A percentile compares a stretch with the other conserved stretches of the same genome.
These are phyloP conservation scores for Phanerochaete sordida DNA, from an alignment of 768 basidiomycete species.

Conservation along the genomic window DNA sequence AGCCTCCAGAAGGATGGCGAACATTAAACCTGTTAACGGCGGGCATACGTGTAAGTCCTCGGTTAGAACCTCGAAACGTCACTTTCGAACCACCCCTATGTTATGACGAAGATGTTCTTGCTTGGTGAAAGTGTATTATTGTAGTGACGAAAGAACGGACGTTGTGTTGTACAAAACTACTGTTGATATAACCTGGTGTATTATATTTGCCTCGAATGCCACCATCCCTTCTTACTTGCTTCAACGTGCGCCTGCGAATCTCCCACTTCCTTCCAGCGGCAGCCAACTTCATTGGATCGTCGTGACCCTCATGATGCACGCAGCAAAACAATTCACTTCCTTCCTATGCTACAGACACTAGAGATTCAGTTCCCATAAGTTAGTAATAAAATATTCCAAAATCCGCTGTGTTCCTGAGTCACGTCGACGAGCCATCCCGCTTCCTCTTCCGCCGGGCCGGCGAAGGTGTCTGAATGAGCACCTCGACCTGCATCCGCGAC, in stretches of 20 bases:
- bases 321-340: too few relatives aligned
- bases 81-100: neutral
- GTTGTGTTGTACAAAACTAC: neutral
- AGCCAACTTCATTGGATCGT: too few relatives aligned
- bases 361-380: neutral
- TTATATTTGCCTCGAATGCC: neutral
- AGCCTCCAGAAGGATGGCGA: slow-evolving; percentile 37
- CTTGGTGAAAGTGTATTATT: neutral
- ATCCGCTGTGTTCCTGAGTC: neutral
- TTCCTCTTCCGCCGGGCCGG: neutral
- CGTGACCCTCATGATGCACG: too few relatives aligned
- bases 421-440: neutral
- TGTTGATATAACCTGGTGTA: neutral
- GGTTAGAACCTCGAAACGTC: neutral
- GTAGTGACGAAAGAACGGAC: neutral
- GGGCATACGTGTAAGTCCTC: neutral
- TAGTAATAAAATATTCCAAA: neutral
- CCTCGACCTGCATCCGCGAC: slow-evolving; percentile 1
- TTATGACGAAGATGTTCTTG: neutral
- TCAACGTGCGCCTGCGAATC: neutral
- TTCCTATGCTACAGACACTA: too few relatives aligned
- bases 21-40: neutral
- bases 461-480: slow-evolving; percentile 7
- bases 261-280: too few relatives aligned
- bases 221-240: neutral